These are phyloP conservation scores for Musa troglodytarum DNA, from an alignment of 176 grass and related monocot species.

Conservation along the genomic window DNA sequence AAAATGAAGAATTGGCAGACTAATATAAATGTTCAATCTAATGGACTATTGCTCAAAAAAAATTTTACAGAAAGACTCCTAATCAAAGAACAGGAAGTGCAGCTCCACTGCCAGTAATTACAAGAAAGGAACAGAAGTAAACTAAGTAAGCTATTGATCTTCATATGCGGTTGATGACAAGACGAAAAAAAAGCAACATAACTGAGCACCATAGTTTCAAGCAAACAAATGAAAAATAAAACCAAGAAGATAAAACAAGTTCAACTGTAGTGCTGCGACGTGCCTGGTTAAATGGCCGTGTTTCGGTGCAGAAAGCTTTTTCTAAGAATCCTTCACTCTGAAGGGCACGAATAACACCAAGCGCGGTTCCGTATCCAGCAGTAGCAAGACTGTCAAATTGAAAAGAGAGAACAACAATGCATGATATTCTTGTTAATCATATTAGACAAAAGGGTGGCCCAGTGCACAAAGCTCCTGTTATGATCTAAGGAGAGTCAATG, in stretches of 20 bases:
- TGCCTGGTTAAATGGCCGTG: conserved; percentile 92
- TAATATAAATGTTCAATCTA: background rate
- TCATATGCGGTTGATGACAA: background rate
- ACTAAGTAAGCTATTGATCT: background rate
- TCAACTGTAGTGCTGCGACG: background rate
- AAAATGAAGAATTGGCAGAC: background rate
- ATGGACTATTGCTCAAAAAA: no score
- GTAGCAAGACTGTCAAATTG: conserved; percentile 62
- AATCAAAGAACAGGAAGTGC: no score
- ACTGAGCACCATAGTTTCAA: background rate
- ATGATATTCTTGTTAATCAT: conserved; percentile 3
- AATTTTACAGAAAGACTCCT: no score
- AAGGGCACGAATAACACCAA: conserved; percentile 80
- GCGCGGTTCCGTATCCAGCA: conserved; percentile 94
- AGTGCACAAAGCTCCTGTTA: no score
- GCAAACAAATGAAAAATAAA: background rate
- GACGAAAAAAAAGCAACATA: background rate
- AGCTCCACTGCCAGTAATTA: no score
- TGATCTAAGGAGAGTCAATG: no score
- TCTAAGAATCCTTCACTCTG: conserved; percentile 53
- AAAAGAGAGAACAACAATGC: background rate
- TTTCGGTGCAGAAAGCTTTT: conserved; percentile 90
- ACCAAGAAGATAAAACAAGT: background rate
- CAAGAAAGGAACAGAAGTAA: no score
- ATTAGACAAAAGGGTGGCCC: background rate